Conservation (phyloP, 2,329 filamentous ascomycete species). For the Elsinoe necatrix region DNA sequence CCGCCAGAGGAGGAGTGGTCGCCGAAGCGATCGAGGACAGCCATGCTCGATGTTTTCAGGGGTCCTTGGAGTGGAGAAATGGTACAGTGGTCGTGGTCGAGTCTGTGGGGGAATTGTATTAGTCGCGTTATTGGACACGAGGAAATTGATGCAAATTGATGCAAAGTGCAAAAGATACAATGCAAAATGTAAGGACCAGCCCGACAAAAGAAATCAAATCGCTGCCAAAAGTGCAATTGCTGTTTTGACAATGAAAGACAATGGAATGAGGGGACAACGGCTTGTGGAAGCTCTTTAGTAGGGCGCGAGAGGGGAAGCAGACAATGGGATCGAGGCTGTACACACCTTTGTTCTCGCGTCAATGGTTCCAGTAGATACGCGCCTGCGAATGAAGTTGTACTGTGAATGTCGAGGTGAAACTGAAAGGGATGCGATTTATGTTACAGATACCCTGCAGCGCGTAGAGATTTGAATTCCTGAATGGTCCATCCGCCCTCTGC, state of each 20-base stretch:
- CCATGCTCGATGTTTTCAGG: constrained; percentile 18
- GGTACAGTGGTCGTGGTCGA: not conserved
- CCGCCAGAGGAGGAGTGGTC: constrained; percentile 25
- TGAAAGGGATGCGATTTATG: not conserved
- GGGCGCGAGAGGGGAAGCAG: not conserved
- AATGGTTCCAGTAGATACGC: not conserved
- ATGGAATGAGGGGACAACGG: constrained; percentile 12
- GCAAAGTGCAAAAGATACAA: not conserved
- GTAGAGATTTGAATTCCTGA: constrained; percentile 2
- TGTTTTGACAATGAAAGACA: constrained; percentile 13
- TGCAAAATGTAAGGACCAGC: constrained; percentile 3
- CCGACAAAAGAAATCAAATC: not conserved
- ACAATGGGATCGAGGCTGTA: not conserved
- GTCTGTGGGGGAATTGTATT: not conserved
- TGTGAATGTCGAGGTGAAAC: not conserved
- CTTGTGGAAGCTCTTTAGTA: not conserved
- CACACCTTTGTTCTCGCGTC: constrained; percentile 6
- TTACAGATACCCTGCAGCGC: constrained; percentile 4
- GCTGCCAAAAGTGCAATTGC: not conserved
- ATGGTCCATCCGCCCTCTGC: not conserved
- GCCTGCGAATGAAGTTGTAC: constrained; percentile 3
- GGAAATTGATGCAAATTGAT: not conserved
- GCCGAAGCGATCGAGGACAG: constrained; percentile 23
- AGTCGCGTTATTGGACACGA: not conserved
- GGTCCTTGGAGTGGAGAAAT: not conserved